phyloP scores from a whole-genome alignment of 1,139 yeast genomes.

The Nakaseomyces bracarensis region DNA sequence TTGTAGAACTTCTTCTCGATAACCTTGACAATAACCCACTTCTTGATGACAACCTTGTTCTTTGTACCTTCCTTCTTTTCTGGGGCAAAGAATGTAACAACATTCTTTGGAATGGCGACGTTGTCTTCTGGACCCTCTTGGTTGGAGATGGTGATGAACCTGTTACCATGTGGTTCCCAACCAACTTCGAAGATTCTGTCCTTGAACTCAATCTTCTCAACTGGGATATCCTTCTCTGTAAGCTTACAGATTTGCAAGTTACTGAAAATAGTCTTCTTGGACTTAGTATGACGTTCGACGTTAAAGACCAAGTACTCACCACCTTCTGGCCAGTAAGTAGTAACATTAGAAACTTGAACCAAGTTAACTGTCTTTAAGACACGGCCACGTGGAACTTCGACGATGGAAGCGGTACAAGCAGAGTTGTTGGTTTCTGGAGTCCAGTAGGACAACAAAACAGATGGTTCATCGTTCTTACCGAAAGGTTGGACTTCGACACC shows the following conservation, averaged over 20 bases:
- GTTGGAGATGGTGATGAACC: slow-evolving; percentile 72
- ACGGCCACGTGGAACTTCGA: slow-evolving; percentile 79
- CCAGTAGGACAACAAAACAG: slow-evolving; percentile 85
- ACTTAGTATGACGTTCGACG: slow-evolving; percentile 95
- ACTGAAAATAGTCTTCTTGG: slow-evolving; percentile 85
- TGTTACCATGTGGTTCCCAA: slow-evolving; percentile 92
- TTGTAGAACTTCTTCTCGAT: slow-evolving; percentile 61
- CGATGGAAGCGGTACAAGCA: slow-evolving; percentile 88
- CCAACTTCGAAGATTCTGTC: slow-evolving; percentile 83
- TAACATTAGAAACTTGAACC: slow-evolving; percentile 89
- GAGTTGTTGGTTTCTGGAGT: slow-evolving; percentile 90
- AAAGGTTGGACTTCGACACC: slow-evolving; percentile 59
- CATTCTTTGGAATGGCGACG: slow-evolving; percentile 64
- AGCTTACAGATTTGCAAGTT: slow-evolving; percentile 88
- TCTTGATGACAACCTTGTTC: slow-evolving; percentile 36
- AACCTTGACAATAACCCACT: slow-evolving; percentile 51
- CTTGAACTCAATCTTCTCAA: slow-evolving; percentile 86
- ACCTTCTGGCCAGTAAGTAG: slow-evolving; percentile 90
- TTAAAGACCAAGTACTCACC: slow-evolving; percentile 83
- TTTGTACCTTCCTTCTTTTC: slow-evolving; percentile 41
- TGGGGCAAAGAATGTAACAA: slow-evolving; percentile 73
- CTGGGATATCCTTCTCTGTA: slow-evolving; percentile 85
- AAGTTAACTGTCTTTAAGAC: slow-evolving; percentile 85
- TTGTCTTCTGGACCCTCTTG: slow-evolving; percentile 50
- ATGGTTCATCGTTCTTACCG: slow-evolving; percentile 35